Conservation (phyloP, 768 basidiomycete genomes). For the Strobilomyces echinocephalus region DNA sequence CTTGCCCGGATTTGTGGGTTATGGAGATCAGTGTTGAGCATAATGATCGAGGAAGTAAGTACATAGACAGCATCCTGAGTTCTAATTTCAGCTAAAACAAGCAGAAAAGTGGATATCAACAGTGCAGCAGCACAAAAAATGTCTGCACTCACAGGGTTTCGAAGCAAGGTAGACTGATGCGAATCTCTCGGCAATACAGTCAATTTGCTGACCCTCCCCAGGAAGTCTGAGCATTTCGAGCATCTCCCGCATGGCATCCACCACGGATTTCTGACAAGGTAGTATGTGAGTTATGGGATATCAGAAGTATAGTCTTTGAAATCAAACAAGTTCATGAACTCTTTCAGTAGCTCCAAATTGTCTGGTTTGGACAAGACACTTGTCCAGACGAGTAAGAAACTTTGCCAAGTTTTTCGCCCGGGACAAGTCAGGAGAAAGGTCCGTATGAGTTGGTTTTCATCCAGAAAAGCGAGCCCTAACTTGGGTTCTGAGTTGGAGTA, state of each 20-base stretch:
- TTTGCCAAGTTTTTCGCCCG: constrained; percentile 68
- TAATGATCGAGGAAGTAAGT: constrained; percentile 89
- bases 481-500: constrained; percentile 97
- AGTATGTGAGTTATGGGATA: constrained; percentile 1
- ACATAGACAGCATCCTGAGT: constrained; percentile 92
- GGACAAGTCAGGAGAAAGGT: constrained; percentile 52
- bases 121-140: background rate
- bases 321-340: constrained; percentile 85
- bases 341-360: constrained; percentile 76
- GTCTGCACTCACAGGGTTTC: constrained; percentile 52
- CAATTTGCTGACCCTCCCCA: constrained; percentile 92
- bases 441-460: constrained; percentile 85
- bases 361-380: constrained; percentile 87
- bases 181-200: constrained; percentile 93
- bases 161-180: constrained; percentile 87
- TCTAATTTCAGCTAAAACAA: constrained; percentile 88
- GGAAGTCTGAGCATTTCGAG: constrained; percentile 92
- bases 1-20: constrained; percentile 88
- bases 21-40: constrained; percentile 97
- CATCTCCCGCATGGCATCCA: constrained; percentile 93
- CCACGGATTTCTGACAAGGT: constrained; percentile 78
- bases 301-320: constrained; percentile 50
- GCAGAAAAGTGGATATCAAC: background rate
- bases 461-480: constrained; percentile 81
- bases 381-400: constrained; percentile 85